Base-by-base conservation (phyloP, 2,329 filamentous ascomycete species). In the Penicillium brasilianum region DNA sequence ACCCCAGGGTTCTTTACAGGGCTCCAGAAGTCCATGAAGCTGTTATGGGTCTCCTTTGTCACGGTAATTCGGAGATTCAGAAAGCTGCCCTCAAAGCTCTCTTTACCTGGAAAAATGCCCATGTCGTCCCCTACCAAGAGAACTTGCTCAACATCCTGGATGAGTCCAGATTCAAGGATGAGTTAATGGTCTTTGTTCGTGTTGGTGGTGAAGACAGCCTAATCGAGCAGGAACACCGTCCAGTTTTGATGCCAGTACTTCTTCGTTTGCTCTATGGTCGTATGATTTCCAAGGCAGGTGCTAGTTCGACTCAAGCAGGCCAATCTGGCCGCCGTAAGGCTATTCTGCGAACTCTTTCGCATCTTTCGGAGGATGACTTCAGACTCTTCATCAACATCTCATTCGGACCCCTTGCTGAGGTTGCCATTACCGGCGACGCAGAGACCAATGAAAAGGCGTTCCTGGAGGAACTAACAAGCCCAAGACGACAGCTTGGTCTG, bases 61-160 rank as follows among this genome's bases (percentile, higher is more conserved):
- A 97, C 72, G 95, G 95, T 69, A 95, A 99, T 72, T 84, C 88
- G 3, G 94, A 97, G 67, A 87, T 97, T 16, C 95, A 99, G 75
- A 94, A 90, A 67, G 86, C 89, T 49, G 88, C 93, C 0, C 83
- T 99, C 37, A 93, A 93, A 74, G 91, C 90, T 9, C 86, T 99
- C 8, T 83, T 97, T 55, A 87, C 92, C 0, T 99, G 95, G 94
- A 98, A 97, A 75, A 86, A 90, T 60, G 84, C 89, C 2, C 87
- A 85, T 9, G 82, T 99, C 53, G 85, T 84, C 61, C 84, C 88
- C 0, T 97, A 98, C 72, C 87, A 93, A 69, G 93, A 97, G 68
- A 92, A 93, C 68, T 78, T 99, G 25, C 85, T 92, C 63, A 93
- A 92, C 69, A 82, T 99, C 1, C 85, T 98, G 9, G 95, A 99